Evolutionary conservation across 163 green algal genomes (phyloP).

Genomic region (Coccomyxa subellipsoidea): DNA sequence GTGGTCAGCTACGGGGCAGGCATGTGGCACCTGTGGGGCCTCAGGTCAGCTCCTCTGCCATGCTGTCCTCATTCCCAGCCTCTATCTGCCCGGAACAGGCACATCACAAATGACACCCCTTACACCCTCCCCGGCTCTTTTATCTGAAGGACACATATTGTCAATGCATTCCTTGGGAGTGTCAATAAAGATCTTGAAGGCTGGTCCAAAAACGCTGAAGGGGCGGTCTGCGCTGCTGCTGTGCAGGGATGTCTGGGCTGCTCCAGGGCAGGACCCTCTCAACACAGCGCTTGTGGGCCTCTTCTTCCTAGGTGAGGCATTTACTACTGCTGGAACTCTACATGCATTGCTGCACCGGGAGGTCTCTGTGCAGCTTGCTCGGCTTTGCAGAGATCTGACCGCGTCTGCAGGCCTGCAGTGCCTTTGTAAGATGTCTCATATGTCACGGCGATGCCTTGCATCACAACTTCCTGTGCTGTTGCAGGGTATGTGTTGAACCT

Average conservation of each 20-base stretch:
- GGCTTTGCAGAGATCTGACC: no score
- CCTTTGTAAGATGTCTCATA: no score
- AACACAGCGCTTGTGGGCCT: not conserved
- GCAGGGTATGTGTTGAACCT: constrained; percentile 25
- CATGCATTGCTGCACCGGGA: not conserved
- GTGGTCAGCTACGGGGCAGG: constrained; percentile 24
- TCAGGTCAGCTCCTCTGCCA: not conserved
- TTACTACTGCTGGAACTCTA: not conserved
- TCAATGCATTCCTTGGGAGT: no score
- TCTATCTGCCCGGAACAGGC: not conserved
- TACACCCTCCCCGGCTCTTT: no score
- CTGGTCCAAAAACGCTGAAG: no score
- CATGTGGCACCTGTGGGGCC: constrained; percentile 12
- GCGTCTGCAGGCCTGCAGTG: no score
- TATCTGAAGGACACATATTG: no score
- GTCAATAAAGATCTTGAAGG: no score
- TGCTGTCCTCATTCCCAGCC: not conserved
- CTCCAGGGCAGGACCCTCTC: not conserved
- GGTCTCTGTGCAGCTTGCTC: no score
- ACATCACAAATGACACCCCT: no score
- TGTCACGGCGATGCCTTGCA: not conserved
- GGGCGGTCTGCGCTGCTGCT: not conserved
- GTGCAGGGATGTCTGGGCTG: constrained; percentile 4
- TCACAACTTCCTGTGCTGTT: not conserved
- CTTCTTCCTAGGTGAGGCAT: not conserved